Conservation (phyloP, 2,329 filamentous ascomycete species). For the Orbilia oligospora region DNA sequence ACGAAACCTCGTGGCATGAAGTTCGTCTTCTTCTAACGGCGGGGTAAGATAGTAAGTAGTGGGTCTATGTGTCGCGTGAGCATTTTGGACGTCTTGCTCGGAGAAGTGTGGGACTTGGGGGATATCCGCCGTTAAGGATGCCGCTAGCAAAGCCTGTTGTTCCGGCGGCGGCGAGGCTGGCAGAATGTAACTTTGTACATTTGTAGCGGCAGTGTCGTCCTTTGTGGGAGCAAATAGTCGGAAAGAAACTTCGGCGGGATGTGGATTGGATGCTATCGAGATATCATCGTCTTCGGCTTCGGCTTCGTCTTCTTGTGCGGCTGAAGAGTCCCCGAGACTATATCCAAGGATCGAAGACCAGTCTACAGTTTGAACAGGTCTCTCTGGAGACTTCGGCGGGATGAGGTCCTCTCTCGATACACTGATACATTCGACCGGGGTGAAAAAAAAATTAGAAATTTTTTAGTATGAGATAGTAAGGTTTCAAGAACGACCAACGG, state of each 20-base stretch:
- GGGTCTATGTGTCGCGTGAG: constrained; percentile 56
- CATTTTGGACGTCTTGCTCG: constrained; percentile 42
- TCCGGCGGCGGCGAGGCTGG: constrained; percentile 51
- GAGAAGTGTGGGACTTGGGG: constrained; percentile 40
- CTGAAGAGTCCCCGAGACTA: constrained; percentile 21
- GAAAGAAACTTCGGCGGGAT: constrained; percentile 49
- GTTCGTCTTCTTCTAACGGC: constrained; percentile 43
- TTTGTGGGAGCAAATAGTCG: constrained; percentile 54
- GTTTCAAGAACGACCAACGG: constrained; percentile 11
- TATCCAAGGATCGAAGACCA: constrained; percentile 58
- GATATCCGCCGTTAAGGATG: constrained; percentile 23
- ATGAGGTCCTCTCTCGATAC: constrained; percentile 51
- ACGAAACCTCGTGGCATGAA: constrained; percentile 24
- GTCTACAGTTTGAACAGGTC: constrained; percentile 36
- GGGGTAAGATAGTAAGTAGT: constrained; percentile 52
- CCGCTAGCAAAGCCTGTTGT: constrained; percentile 21
- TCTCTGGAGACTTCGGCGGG: constrained; percentile 42
- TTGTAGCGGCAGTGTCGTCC: constrained; percentile 6
- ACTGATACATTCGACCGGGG: constrained; percentile 8
- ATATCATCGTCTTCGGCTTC: constrained; percentile 33
- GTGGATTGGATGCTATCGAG: constrained; percentile 22
- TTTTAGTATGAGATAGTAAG: constrained; percentile 19
- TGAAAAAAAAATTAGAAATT: constrained; percentile 18
- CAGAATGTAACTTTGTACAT: constrained; percentile 47
- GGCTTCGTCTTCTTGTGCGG: background rate